Evolutionary conservation across 345 rosid genomes (phyloP).

Genomic region (Ceriops tagal): DNA sequence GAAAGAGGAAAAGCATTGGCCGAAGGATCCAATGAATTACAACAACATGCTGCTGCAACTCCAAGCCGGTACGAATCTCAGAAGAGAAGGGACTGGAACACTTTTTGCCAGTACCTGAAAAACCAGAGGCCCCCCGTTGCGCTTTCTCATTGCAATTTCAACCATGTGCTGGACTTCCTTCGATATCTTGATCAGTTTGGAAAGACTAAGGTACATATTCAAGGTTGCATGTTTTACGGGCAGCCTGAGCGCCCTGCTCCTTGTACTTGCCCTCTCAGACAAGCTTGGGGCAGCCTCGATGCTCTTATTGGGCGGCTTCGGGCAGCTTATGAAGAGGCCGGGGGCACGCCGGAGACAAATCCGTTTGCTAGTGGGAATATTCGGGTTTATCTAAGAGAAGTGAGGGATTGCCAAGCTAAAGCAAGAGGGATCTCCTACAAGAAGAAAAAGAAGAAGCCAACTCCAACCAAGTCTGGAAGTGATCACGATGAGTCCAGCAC

Average conservation of each 20-base stretch:
- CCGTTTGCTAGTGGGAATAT: slow-evolving; percentile 79
- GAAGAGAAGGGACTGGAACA: slow-evolving; percentile 85
- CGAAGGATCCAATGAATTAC: slow-evolving; percentile 29
- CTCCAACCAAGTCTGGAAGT: slow-evolving; percentile 23
- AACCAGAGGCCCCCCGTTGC: slow-evolving; percentile 68
- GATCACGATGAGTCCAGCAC: slow-evolving; percentile 39
- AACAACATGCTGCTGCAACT: slow-evolving; percentile 21
- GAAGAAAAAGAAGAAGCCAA: slow-evolving; percentile 72
- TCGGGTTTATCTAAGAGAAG: slow-evolving; percentile 70
- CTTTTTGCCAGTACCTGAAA: slow-evolving; percentile 68
- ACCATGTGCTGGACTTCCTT: slow-evolving; percentile 66
- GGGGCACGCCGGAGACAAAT: slow-evolving; percentile 71
- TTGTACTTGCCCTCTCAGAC: slow-evolving; percentile 78
- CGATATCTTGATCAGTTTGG: slow-evolving; percentile 78
- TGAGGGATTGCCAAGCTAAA: slow-evolving; percentile 75
- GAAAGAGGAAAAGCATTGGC: slow-evolving; percentile 46
- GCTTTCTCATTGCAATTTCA: slow-evolving; percentile 57
- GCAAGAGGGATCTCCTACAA: slow-evolving; percentile 85
- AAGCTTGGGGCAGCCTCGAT: slow-evolving; percentile 94
- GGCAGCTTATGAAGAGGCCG: slow-evolving; percentile 92
- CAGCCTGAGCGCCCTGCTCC: slow-evolving; percentile 93
- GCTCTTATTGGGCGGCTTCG: slow-evolving; percentile 87
- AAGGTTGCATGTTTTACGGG: slow-evolving; percentile 77
- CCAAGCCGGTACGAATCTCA: slow-evolving; percentile 82
- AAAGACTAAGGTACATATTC: slow-evolving; percentile 71